phyloP scores from a whole-genome alignment of 2,329 filamentous ascomycete species.

The Domatiomyces globalis region DNA sequence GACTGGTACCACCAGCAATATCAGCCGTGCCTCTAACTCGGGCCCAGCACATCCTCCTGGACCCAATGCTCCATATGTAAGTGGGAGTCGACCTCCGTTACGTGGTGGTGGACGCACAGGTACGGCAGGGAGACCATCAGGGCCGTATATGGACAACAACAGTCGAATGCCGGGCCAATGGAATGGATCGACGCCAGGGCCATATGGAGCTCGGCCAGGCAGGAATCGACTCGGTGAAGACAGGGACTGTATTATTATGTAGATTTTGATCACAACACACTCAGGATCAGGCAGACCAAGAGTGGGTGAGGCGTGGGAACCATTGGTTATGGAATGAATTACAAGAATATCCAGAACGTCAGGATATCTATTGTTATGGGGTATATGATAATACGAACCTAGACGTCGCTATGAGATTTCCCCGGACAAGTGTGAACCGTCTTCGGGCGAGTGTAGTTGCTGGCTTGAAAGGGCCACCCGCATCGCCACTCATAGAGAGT shows the following conservation, averaged over 20 bases:
- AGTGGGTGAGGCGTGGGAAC: neutral
- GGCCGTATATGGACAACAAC: slow-evolving; percentile 11
- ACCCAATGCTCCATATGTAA: slow-evolving; percentile 6
- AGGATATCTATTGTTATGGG: too few species aligned
- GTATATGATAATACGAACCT: too few species aligned
- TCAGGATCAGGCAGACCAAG: neutral
- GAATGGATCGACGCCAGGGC: slow-evolving; percentile 1
- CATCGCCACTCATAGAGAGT: too few species aligned
- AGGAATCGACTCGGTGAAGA: slow-evolving; percentile 6
- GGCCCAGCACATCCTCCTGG: slow-evolving; percentile 10
- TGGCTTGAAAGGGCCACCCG: too few species aligned
- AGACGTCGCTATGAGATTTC: too few species aligned
- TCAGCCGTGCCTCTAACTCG: slow-evolving; percentile 7
- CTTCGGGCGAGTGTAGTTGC: too few species aligned
- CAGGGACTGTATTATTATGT: slow-evolving; percentile 13
- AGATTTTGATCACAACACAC: neutral
- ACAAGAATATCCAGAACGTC: neutral
- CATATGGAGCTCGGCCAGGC: neutral
- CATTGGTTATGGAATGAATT: neutral
- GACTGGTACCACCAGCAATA: slow-evolving; percentile 5
- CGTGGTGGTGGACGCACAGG: slow-evolving; percentile 2
- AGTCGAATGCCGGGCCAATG: slow-evolving; percentile 4
- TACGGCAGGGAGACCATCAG: slow-evolving; percentile 6
- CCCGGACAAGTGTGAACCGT: too few species aligned
- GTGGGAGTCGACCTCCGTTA: neutral